Base-by-base conservation (phyloP, 306 rosid species). In the Gastrolobium bilobum region DNA sequence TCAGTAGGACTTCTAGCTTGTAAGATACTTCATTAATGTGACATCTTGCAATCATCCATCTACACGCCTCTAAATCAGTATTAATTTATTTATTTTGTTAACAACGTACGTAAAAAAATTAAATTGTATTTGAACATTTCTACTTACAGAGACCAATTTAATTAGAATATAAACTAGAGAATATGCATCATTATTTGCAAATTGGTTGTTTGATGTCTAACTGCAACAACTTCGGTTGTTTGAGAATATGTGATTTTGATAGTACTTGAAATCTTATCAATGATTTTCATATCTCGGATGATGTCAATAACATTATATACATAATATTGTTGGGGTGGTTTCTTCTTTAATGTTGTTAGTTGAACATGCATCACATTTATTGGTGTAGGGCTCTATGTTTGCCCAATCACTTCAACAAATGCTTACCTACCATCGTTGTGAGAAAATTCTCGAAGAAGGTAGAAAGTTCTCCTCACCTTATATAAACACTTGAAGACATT, bases 251-350 rank as follows among this genome's bases (percentile, higher is more conserved):
- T 33, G 46, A 59, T 35, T 40, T 75, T 37, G 29, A 34, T 48
- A 10, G 61, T 20, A 35, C 71, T 34, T 76, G 40, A 48, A 48
- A 44, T 2, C 10, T 48, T 37, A 0, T 35, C 9, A 76, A 15
- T 76, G 51, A 76, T 76, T 50, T 62, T 48, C 63, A 43, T 62
- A 62, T 76, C 63, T 48, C 50, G 50, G 63, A 50, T 76, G 73
- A 62, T 76, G 73, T 50, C 64, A 37, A 4, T 20, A 37, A 43
- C 52, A 30, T 48, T 51, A 44, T 47, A 26, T 37, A 74, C 26
- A 20, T 20, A 20, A 20, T 20, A 20, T 1, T 20, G 26, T 20
- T 20, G 26, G 26, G 26, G n/a, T n/a, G 0, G 26, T 20, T 20
- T 1, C 26, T 20, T 20, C 26, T 20, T 20, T 20, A 20, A 20